Percentiles rank a stretch among this genome's conserved stretches.
Evolutionary conservation across 352 stramenopile species (phyloP).

Genomic region (Phytophthora fragariae): DNA sequence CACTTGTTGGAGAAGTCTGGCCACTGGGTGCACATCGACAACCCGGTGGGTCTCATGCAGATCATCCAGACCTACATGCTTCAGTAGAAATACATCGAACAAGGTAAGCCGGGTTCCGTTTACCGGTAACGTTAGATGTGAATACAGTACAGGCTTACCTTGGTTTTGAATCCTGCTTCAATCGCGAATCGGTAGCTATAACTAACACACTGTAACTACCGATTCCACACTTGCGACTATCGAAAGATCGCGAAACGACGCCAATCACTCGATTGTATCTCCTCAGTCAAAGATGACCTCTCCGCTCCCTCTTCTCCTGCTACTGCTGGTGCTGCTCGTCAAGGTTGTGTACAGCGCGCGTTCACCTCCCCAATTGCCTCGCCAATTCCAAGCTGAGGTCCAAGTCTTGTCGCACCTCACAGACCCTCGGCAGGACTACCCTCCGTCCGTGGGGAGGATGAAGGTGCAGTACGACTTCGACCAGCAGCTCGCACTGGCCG

Average conservation of each 20-base stretch:
- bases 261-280: slow-evolving; percentile 13
- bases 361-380: slow-evolving; percentile 45
- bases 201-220: background rate
- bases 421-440: slow-evolving; percentile 61
- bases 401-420: slow-evolving; percentile 69
- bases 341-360: slow-evolving; percentile 15
- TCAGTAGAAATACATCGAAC: slow-evolving; percentile 15
- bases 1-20: slow-evolving; percentile 77
- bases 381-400: slow-evolving; percentile 69
- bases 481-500: slow-evolving; percentile 62
- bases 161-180: too few species aligned
- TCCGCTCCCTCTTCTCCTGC: slow-evolving; percentile 15
- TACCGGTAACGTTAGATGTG: background rate
- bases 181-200: slow-evolving; percentile 13
- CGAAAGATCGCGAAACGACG: slow-evolving; percentile 39
- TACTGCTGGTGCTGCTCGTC: slow-evolving; percentile 15
- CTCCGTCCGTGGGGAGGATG: slow-evolving; percentile 62
- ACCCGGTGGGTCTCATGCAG: slow-evolving; percentile 72
- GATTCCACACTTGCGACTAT: slow-evolving; percentile 20
- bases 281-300: background rate
- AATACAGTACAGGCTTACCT: slow-evolving; percentile 8
- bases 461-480: slow-evolving; percentile 71
- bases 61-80: slow-evolving; percentile 64
- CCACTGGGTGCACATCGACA: slow-evolving; percentile 91
- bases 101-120: slow-evolving; percentile 5